Conservation (phyloP, 2,329 filamentous ascomycete genomes). For the Pseudocercospora fijiensis region DNA sequence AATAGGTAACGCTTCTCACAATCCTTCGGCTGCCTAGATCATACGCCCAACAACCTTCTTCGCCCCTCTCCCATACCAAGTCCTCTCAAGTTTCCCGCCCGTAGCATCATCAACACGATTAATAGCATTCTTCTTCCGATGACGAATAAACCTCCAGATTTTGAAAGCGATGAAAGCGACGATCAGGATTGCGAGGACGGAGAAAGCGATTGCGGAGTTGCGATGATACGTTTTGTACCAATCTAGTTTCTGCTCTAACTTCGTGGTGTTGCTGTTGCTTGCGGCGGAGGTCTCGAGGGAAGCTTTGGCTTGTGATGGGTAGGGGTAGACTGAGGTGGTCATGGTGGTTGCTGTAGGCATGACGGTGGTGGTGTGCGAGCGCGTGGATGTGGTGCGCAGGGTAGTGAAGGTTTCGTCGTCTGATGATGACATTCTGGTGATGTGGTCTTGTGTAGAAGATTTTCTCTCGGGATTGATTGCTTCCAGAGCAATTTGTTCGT, state of each 20-base stretch:
- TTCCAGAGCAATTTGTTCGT: neutral
- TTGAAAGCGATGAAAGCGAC: slow-evolving; percentile 11
- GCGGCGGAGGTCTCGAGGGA: neutral
- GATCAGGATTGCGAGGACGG: slow-evolving; percentile 7
- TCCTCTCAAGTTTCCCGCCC: neutral
- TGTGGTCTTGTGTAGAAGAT: neutral
- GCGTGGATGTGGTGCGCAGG: neutral
- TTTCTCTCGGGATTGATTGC: neutral
- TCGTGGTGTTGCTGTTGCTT: slow-evolving; percentile 3
- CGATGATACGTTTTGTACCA: slow-evolving; percentile 11
- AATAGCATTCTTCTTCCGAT: slow-evolving; percentile 1
- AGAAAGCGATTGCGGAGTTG: slow-evolving; percentile 12
- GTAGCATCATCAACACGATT: neutral
- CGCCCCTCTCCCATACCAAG: neutral
- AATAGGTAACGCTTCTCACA: neutral
- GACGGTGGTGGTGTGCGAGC: neutral
- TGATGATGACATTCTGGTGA: neutral
- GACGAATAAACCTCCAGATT: slow-evolving; percentile 9
- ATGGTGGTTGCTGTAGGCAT: neutral
- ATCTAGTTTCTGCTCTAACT: slow-evolving; percentile 5
- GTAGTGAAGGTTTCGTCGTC: neutral
- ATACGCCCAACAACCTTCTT: neutral
- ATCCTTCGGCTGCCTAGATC: neutral
- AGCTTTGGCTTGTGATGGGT: neutral
- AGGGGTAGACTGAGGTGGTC: neutral